Evolutionary conservation across 345 rosid species (phyloP), one percentile per base, ranked within the genome.

Genomic region (Jatropha curcas): DNA sequence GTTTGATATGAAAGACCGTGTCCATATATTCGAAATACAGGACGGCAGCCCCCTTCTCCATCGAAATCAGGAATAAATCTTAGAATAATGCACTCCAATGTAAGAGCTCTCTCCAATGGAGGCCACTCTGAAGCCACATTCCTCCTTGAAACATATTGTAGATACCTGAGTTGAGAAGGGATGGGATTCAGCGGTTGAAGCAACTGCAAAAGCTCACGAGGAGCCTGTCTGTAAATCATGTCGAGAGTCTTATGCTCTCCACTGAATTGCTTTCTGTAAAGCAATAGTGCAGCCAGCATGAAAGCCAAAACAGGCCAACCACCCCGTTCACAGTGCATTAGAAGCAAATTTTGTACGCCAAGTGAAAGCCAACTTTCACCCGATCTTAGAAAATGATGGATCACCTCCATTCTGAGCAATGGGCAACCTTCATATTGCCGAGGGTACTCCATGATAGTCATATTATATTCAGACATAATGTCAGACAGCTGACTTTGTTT

Each of bases 381-480:
- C 4, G 98, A 94, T 71, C 97, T 88, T 67, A 94, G 83, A 74
- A 92, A 92, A 86, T 92, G 98, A 79, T 89, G 98, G 71, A 94
- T 79, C 73, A 90, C 77, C 85, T 94, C 98, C 85, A 92, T 89
- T 60, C 88, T 80, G 53, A 94, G 85, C 76, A 94, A 60, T 0
- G 97, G 97, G 77, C 97, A 94, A 53, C 98, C 97, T 79, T 94
- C 96, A 20, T 92, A 92, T 62, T 92, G 97, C 74, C 87, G 86
- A 80, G 98, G 98, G 74, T 94, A 94, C 85, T 94, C 98, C 98
- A 94, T 92, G 64, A 92, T 85, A 24, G 98, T 92, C 84, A 89
- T 86, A 81, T 87, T 94, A 76, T 85, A 81, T 74, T 88, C 87
- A 46, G 94, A 89, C 65, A 94, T 73, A 16, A 88, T 72, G 60